Percentiles rank a stretch among this genome's conserved stretches.
Evolutionary conservation across 371 early-diverging fungal genomes (phyloP).

Genomic region (Apophysomyces elegans): DNA sequence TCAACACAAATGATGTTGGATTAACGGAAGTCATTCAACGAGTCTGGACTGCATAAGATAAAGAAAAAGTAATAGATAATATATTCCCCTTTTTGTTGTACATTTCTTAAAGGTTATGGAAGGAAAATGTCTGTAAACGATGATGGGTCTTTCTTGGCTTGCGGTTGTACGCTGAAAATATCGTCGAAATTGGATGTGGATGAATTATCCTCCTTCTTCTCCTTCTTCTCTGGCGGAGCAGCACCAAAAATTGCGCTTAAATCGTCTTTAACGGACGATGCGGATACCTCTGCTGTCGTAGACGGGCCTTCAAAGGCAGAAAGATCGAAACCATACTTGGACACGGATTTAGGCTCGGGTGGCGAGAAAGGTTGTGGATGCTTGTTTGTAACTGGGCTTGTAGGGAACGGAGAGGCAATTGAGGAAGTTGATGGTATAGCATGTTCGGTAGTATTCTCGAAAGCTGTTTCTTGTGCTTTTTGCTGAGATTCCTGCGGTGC

Average conservation of each 20-base stretch:
- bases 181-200: constrained; percentile 16
- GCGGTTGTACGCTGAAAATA: constrained; percentile 20
- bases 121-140: constrained; percentile 29
- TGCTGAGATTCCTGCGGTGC: constrained; percentile 2
- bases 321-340: constrained; percentile 53
- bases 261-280: constrained; percentile 38
- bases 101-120: constrained; percentile 17
- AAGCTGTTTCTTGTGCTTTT: constrained; percentile 1
- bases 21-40: constrained; percentile 84
- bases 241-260: constrained; percentile 39
- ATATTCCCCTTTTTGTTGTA: constrained; percentile 1
- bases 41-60: constrained; percentile 74
- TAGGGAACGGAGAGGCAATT: constrained; percentile 5
- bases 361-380: constrained; percentile 19
- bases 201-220: background rate
- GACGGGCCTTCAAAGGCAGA: constrained; percentile 42
- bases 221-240: constrained; percentile 15
- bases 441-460: background rate
- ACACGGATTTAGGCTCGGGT: constrained; percentile 27
- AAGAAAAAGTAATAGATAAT: constrained; percentile 7
- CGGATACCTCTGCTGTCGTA: constrained; percentile 3
- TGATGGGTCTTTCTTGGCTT: constrained; percentile 7
- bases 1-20: constrained; percentile 97
- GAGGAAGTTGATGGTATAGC: constrained; percentile 6
- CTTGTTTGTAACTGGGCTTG: constrained; percentile 16